Evolutionary conservation across 1,284 basidiomycete genomes (phyloP).

Genomic region (Rhodotorula mucilaginosa): DNA sequence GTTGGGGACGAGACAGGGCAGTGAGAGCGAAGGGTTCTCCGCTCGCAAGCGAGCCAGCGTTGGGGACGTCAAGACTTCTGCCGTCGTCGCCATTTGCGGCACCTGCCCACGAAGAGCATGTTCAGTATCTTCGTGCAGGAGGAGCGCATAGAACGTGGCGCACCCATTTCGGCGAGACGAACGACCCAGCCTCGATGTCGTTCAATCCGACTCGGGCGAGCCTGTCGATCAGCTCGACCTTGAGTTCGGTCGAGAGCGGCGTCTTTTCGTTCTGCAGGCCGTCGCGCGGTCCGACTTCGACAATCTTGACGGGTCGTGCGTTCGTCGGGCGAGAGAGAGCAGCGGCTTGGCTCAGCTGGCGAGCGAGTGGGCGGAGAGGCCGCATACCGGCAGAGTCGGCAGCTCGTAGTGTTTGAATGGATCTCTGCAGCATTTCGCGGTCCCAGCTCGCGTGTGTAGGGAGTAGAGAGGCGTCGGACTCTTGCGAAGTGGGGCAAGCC

Average conservation of each 20-base stretch:
- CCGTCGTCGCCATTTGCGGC: slow-evolving; percentile 77
- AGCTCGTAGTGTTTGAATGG: no score
- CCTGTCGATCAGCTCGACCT: slow-evolving; percentile 75
- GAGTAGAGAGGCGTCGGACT: background rate
- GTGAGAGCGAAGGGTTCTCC: slow-evolving; percentile 55
- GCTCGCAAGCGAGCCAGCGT: slow-evolving; percentile 28
- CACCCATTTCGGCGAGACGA: slow-evolving; percentile 85
- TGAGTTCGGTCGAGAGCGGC: slow-evolving; percentile 63
- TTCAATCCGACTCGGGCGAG: slow-evolving; percentile 68
- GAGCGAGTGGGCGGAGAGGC: background rate
- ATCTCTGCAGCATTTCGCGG: background rate
- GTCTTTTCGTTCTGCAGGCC: slow-evolving; percentile 86
- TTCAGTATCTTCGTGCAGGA: background rate
- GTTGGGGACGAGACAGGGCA: slow-evolving; percentile 85
- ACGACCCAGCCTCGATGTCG: slow-evolving; percentile 83
- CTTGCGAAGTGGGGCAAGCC: background rate
- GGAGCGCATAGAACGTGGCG: background rate
- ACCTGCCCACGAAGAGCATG: slow-evolving; percentile 9
- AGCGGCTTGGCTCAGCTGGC: background rate
- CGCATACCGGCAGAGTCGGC: background rate
- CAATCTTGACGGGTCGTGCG: slow-evolving; percentile 56
- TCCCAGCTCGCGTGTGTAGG: background rate
- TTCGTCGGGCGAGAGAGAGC: background rate
- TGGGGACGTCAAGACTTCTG: slow-evolving; percentile 51
- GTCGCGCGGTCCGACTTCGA: slow-evolving; percentile 90